A percentile compares a stretch with the other conserved stretches of the same genome.
Conservation (phyloP, 768 basidiomycete genomes). For the Xerocomus brunneocitrinus region DNA sequence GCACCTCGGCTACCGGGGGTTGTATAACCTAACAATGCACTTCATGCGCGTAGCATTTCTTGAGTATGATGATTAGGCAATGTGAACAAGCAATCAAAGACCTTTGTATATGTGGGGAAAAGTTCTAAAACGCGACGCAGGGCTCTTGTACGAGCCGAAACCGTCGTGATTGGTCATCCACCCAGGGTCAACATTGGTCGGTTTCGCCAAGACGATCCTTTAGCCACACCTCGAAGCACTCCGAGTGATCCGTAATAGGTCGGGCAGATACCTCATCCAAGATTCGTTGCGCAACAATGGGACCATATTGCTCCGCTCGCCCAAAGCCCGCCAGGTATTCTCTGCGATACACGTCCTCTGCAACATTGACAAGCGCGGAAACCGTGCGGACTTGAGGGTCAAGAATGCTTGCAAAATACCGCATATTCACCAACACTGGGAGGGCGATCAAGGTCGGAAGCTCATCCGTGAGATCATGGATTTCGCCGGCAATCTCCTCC, state of each 20-base stretch:
- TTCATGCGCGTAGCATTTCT: not conserved
- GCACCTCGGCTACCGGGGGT: slow-evolving; percentile 18
- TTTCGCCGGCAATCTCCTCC: slow-evolving; percentile 34
- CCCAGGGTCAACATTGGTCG: slow-evolving; percentile 16
- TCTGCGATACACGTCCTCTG: slow-evolving; percentile 61
- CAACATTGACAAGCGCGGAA: slow-evolving; percentile 50
- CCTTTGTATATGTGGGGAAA: not conserved
- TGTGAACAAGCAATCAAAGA: not conserved
- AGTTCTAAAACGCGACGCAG: not conserved
- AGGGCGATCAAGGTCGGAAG: slow-evolving; percentile 73
- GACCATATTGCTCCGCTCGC: slow-evolving; percentile 70
- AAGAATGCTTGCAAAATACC: slow-evolving; percentile 22
- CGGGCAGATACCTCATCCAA: slow-evolving; percentile 43
- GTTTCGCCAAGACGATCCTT: slow-evolving; percentile 24
- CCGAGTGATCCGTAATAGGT: slow-evolving; percentile 28
- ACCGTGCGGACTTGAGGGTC: slow-evolving; percentile 32
- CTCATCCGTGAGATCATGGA: slow-evolving; percentile 54
- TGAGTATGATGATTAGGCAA: not conserved
- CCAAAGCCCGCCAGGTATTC: slow-evolving; percentile 72
- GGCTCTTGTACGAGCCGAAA: too few species aligned
- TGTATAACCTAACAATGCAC: not conserved
- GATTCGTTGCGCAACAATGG: slow-evolving; percentile 52
- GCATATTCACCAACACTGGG: slow-evolving; percentile 55
- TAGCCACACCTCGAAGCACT: slow-evolving; percentile 43
- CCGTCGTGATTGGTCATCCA: not conserved